Percentiles rank a stretch among this genome's conserved stretches.
Evolutionary conservation across 1,284 basidiomycete genomes (phyloP).

Genomic region (Apiotrichum laibachii): DNA sequence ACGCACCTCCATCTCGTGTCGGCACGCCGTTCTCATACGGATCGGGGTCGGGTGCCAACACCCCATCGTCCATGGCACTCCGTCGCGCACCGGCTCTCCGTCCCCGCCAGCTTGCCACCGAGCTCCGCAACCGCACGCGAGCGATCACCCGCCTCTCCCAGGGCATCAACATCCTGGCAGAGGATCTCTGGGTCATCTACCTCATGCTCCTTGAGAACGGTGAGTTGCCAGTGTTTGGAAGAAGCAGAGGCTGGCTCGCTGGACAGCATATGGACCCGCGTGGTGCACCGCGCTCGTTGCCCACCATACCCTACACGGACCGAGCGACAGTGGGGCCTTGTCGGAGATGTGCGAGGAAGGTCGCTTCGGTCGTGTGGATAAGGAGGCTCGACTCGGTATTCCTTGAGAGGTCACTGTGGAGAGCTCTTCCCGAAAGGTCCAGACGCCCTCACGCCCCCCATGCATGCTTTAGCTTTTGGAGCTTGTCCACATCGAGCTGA

Average conservation of each 20-base stretch:
- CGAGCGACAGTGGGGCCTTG: no score
- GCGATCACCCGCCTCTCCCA: slow-evolving; percentile 32
- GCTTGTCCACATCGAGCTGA: slow-evolving; percentile 1
- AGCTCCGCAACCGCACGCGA: slow-evolving; percentile 39
- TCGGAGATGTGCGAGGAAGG: no score
- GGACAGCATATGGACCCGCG: slow-evolving; percentile 11
- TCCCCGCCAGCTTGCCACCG: slow-evolving; percentile 23
- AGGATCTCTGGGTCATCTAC: slow-evolving; percentile 60
- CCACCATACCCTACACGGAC: no score
- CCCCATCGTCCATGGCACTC: not conserved
- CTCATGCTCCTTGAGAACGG: slow-evolving; percentile 68
- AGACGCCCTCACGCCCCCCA: no score
- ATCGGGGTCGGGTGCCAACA: not conserved
- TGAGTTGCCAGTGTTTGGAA: slow-evolving; percentile 2
- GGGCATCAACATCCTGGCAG: slow-evolving; percentile 23
- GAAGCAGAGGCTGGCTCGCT: no score
- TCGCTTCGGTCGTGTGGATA: no score
- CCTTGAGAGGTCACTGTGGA: no score
- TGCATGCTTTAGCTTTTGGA: no score
- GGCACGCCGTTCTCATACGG: not conserved
- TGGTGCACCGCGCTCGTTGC: no score
- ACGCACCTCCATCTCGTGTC: not conserved
- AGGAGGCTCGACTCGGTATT: no score
- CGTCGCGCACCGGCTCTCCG: not conserved
- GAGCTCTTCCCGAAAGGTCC: no score